Evolutionary conservation across 1,284 basidiomycete species (phyloP), one percentile per base, ranked within the genome.

Genomic region (Sanguinoderma infundibulare): DNA sequence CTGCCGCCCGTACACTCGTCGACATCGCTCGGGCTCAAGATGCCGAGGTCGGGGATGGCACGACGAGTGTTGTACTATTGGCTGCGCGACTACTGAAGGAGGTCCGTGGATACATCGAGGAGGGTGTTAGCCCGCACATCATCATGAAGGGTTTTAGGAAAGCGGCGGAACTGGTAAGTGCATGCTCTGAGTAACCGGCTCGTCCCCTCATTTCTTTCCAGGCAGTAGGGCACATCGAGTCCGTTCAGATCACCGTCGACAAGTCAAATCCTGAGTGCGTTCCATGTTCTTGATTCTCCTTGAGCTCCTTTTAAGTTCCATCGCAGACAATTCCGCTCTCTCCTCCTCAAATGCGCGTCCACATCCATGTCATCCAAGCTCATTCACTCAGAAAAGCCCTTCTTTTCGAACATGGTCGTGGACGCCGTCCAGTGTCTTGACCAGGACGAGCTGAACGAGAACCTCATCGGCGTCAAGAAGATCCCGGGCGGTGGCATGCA

Each of bases 281-380:
- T 12, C 39, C 34, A 60, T 26, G 17, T 22, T 15, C 32, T 30
- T 51, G 7, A 39, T 40, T 30, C n/a, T 39, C 55, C 46, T 46
- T 22, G 5, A 38, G 22, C 8, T 7, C 26, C 20, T 12, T 22
- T 38, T 26, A 24, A 52, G n/a, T n/a, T 14, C 38, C 9, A 46
- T 28, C 30, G 7, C 28, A 97, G 94, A 66, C 87, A 88, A 69
- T 98, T 99, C 87, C 94, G 90, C 62, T 94, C 96, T 60, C 87
- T 99, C 9, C 86, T 99, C 47, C 83, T 98, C 70, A 97, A 98
- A 82, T 98, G 96, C 76, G 98, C 98, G 40, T 91, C 96, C 30
- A 99, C 98, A 7, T 97, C 96, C 42, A 98, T 99, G 97, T 98
- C 97, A 22, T 98, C 96, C 64, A 99, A 99, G 80, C 87, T 99